phyloP scores from a whole-genome alignment of 169 alveolate species.

The Toxoplasma gondii region DNA sequence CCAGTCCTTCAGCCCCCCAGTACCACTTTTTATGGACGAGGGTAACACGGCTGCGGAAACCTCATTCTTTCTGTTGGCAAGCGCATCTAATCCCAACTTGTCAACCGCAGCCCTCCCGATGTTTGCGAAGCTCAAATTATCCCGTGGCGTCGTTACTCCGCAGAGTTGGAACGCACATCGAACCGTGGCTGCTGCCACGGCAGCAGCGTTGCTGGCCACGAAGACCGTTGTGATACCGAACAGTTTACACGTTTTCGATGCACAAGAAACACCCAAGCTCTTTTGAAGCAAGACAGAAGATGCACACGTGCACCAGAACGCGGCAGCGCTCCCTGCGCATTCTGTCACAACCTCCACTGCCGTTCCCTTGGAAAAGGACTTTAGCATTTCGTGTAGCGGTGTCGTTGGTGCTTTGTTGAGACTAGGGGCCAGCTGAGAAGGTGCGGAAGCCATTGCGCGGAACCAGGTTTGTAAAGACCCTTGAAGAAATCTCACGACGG shows the following conservation, averaged over 20 bases:
- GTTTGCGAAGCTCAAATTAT: background rate
- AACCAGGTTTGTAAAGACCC: background rate
- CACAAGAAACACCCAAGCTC: constrained; percentile 8
- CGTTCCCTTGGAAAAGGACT: background rate
- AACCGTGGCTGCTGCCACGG: constrained; percentile 4
- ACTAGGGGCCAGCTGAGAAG: background rate
- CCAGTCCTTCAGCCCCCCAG: background rate
- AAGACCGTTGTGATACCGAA: constrained; percentile 25
- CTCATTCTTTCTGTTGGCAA: constrained; percentile 1
- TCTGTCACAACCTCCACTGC: constrained; percentile 17
- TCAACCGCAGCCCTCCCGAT: background rate
- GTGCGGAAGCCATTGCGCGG: background rate
- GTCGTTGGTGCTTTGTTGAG: background rate
- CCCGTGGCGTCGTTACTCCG: background rate
- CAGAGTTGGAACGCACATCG: background rate
- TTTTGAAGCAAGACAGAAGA: constrained; percentile 6
- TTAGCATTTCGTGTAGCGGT: background rate
- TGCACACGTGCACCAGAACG: constrained; percentile 28
- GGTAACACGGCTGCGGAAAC: background rate
- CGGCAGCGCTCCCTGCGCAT: constrained; percentile 32
- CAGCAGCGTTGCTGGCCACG: constrained; percentile 20
- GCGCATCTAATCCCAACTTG: background rate
- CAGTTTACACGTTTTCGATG: constrained; percentile 9
- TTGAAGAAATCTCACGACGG: background rate
- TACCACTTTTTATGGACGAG: background rate